A percentile compares a stretch with the other conserved stretches of the same genome.
Evolutionary conservation across 805 yeast species (phyloP).

Genomic region (Spathaspora hagerdaliae): DNA sequence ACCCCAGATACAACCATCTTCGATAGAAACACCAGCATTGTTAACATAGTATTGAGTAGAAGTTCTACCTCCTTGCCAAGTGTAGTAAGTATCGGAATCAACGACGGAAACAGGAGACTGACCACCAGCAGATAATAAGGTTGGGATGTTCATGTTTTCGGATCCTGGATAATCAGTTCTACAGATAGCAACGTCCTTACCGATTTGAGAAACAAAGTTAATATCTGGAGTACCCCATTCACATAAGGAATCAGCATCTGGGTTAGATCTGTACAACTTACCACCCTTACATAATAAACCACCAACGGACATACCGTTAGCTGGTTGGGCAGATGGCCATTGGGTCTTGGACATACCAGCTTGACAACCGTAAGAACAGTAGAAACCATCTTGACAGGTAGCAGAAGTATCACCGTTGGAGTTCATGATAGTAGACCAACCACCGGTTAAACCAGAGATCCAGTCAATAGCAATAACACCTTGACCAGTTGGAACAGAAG

Average conservation of each 20-base stretch:
- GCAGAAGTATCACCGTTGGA: slow-evolving; percentile 58
- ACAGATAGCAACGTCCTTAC: slow-evolving; percentile 78
- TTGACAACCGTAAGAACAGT: slow-evolving; percentile 98
- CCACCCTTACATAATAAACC: slow-evolving; percentile 87
- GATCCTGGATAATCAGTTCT: slow-evolving; percentile 99
- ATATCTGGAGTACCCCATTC: slow-evolving; percentile 81
- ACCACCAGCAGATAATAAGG: slow-evolving; percentile 68
- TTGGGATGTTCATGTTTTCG: slow-evolving; percentile 97
- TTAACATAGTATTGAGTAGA: slow-evolving; percentile 97
- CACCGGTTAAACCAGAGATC: slow-evolving; percentile 55
- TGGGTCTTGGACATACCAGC: slow-evolving; percentile 99
- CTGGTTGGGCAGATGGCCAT: slow-evolving; percentile 89
- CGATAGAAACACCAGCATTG: slow-evolving; percentile 87
- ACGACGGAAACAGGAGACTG: slow-evolving; percentile 73
- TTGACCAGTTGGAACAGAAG: slow-evolving; percentile 70
- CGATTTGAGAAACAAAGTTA: slow-evolving; percentile 58
- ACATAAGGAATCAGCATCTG: slow-evolving; percentile 63
- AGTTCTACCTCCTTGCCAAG: slow-evolving; percentile 76
- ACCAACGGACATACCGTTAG: slow-evolving; percentile 88
- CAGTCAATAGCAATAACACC: slow-evolving; percentile 75
- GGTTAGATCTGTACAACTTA: slow-evolving; percentile 76
- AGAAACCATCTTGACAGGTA: slow-evolving; percentile 79
- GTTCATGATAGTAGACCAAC: slow-evolving; percentile 75
- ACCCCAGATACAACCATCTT: slow-evolving; percentile 97
- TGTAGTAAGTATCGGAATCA: slow-evolving; percentile 70